Evolutionary conservation across 2,329 filamentous ascomycete genomes (phyloP).

Genomic region (Tolypocladium tropicale): DNA sequence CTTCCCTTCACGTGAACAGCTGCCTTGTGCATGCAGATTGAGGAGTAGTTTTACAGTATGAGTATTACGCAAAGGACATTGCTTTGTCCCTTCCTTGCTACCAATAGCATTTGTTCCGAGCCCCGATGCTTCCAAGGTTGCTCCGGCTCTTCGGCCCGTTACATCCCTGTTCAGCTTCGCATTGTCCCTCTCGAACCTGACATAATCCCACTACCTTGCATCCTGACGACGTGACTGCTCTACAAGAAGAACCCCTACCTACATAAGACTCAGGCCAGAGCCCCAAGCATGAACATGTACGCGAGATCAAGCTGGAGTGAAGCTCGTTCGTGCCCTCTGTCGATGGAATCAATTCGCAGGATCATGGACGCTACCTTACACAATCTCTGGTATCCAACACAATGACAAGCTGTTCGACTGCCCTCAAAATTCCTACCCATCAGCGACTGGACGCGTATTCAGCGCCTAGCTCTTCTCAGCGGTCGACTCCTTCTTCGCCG

Average conservation of each 20-base stretch:
- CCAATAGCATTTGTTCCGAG: too few relatives aligned
- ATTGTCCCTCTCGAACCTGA: not conserved
- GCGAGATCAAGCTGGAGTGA: too few relatives aligned
- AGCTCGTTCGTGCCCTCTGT: too few relatives aligned
- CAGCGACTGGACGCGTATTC: too few relatives aligned
- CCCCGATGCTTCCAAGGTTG: not conserved
- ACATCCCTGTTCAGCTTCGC: not conserved
- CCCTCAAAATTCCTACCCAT: not conserved
- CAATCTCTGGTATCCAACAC: not conserved
- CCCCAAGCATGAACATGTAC: too few relatives aligned
- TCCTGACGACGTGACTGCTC: too few relatives aligned
- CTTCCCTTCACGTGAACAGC: not conserved
- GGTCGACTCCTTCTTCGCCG: constrained; percentile 19
- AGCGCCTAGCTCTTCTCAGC: constrained; percentile 23
- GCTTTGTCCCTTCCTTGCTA: too few relatives aligned
- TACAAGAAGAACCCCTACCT: too few relatives aligned
- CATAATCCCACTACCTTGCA: not conserved
- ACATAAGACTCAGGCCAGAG: too few relatives aligned
- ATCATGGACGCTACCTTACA: not conserved
- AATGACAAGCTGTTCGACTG: not conserved
- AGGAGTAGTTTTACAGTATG: too few relatives aligned
- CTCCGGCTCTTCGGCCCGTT: not conserved
- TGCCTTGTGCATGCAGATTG: not conserved
- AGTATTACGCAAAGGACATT: too few relatives aligned
- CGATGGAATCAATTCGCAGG: not conserved